Base-by-base conservation (phyloP, 2,329 filamentous ascomycete species). In the Akanthomyces uredinophilus region DNA sequence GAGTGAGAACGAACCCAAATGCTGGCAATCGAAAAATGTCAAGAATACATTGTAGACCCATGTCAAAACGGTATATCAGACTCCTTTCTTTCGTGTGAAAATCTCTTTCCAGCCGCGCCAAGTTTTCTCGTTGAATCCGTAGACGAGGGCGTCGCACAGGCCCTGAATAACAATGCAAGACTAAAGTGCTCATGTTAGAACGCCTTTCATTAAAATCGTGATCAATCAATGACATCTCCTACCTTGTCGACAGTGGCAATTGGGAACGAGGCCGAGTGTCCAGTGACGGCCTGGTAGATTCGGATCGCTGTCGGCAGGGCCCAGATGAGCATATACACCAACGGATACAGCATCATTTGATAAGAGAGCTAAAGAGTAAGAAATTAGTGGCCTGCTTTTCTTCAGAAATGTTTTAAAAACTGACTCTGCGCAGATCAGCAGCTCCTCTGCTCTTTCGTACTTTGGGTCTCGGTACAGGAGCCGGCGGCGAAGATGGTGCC, bases 301-400 rank as follows among this genome's bases (percentile, higher is more conserved):
- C 76, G 69, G 54, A 78, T 73, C 0, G 67, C 62, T 0, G 76
- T 78, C 0, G 77, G 77, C 41, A 78, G 71, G 1, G 72, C 72
- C 77, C 76, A 79, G 35, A 78, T 72, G 4, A 76, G 62, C 64
- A 75, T 75, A 64, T 78, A 79, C 0, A 74, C 72, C 0, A 78
- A 63, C 3, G 77, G 77, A 62, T 79, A 79, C 20, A 71, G 65
- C 67, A 78, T 72, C 75, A 79, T 78, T 47, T 75, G 71, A 35
- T 74, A 73, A 0, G 76, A 75, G 46, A 77, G 71, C 72, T 76
- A 63, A 3, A 29, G 2, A 29, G 27, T 29, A 4, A 29, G 6
- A 29, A 29, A 1, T 29, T 29, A 29, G 2, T 29, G 2, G 27
- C 27, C 6, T 29, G 27, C 6, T 29, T 6, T 1, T 29, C 4